Percentiles rank a stretch among this genome's conserved stretches.
These are phyloP conservation scores for Cornus suecica DNA, from an alignment of 148 eudicot genomes.

Conservation along the genomic window DNA sequence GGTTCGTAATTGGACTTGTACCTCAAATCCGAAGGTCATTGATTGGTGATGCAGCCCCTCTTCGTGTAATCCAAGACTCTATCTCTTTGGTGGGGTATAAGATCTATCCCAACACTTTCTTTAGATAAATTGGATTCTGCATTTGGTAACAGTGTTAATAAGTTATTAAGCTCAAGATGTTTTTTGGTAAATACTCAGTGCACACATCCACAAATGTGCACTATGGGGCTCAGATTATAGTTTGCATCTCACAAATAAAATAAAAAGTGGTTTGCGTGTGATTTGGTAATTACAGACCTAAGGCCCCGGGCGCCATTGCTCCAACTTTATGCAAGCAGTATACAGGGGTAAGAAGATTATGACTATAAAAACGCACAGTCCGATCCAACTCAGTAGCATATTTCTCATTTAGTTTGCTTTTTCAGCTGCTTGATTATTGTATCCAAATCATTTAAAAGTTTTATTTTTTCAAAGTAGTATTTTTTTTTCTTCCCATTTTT, in stretches of 20 bases:
- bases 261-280: background rate
- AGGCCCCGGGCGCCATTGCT: background rate
- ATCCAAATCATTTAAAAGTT: background rate
- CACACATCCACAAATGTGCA: background rate
- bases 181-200: background rate
- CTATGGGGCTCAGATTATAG: background rate
- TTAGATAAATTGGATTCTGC: background rate
- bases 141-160: background rate
- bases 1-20: conserved; percentile 65
- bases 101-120: background rate
- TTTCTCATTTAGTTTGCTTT: background rate
- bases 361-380: background rate
- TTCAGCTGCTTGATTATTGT: background rate
- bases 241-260: background rate
- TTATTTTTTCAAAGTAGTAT: background rate
- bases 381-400: background rate
- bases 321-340: background rate
- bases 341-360: background rate
- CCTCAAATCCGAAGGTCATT: conserved; percentile 38
- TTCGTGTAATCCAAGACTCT: conserved; percentile 68
- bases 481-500: background rate
- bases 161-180: background rate
- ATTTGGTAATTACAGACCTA: background rate
- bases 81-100: conserved; percentile 60
- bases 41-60: conserved; percentile 69